Evolutionary conservation across 345 rosid species (phyloP).

Genomic region (Litchi chinensis): DNA sequence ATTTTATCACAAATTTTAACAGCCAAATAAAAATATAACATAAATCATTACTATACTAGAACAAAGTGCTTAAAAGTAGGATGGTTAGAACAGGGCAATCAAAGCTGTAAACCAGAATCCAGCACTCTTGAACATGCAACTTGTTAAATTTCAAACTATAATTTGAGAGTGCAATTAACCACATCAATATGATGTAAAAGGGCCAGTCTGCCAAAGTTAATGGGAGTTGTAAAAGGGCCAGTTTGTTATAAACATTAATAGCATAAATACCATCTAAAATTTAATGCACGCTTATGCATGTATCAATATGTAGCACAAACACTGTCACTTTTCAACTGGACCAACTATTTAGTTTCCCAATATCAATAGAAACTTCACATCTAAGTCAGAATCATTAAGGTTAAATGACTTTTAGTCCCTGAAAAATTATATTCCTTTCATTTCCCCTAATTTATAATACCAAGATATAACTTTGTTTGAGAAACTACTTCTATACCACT

Average conservation of each 20-base stretch:
- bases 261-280: not conserved
- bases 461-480: not conserved
- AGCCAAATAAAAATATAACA: not conserved
- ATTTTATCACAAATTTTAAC: conserved; percentile 8
- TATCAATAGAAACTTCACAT: not conserved
- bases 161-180: not conserved
- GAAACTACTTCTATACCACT: not conserved
- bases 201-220: not conserved
- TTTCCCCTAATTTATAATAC: not conserved
- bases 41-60: not conserved
- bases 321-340: not conserved
- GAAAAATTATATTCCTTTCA: not conserved
- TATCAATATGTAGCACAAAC: not conserved
- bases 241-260: not conserved
- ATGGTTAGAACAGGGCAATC: not conserved
- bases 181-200: not conserved
- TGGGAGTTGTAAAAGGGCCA: not conserved
- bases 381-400: not conserved
- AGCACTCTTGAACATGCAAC: not conserved
- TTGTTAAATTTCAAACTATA: not conserved
- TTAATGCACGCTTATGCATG: not conserved
- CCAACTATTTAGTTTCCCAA: not conserved
- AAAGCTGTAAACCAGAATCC: not conserved
- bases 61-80: not conserved
- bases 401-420: not conserved